Conservation (phyloP, 179 eudicot genomes). For the Corrigiola litoralis region DNA sequence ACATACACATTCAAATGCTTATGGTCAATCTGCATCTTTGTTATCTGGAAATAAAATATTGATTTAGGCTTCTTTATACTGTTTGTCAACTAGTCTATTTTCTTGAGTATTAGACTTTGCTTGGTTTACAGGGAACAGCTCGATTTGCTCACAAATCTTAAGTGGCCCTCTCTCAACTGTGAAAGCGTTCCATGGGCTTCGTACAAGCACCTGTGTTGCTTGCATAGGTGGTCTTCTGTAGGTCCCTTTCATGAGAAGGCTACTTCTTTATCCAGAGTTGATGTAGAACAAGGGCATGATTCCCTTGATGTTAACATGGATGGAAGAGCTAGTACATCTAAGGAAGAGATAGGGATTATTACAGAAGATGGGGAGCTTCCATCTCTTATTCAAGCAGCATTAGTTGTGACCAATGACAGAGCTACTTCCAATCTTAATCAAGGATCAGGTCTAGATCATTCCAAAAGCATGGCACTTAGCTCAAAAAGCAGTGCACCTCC, state of each 20-base stretch:
- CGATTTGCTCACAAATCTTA: constrained; percentile 54
- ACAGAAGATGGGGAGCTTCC: constrained; percentile 97
- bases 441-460: constrained; percentile 40
- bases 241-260: constrained; percentile 32
- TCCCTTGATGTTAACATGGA: constrained; percentile 28
- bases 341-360: constrained; percentile 38
- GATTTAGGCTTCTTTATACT: not conserved
- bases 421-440: constrained; percentile 26
- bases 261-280: constrained; percentile 29
- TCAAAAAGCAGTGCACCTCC: constrained; percentile 52
- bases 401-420: constrained; percentile 30
- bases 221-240: constrained; percentile 48
- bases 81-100: constrained; percentile 5
- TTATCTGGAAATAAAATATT: constrained; percentile 3
- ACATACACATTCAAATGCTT: not conserved
- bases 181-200: constrained; percentile 76
- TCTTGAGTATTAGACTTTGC: constrained; percentile 41
- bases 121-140: constrained; percentile 88
- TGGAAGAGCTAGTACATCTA: constrained; percentile 41
- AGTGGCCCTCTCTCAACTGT: constrained; percentile 69
- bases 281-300: constrained; percentile 43
- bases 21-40: not conserved
- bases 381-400: constrained; percentile 33
- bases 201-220: constrained; percentile 57
- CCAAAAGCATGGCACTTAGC: constrained; percentile 45